Base-by-base conservation (phyloP, 495 filamentous ascomycete species). In the Penicillium longicatenatum region DNA sequence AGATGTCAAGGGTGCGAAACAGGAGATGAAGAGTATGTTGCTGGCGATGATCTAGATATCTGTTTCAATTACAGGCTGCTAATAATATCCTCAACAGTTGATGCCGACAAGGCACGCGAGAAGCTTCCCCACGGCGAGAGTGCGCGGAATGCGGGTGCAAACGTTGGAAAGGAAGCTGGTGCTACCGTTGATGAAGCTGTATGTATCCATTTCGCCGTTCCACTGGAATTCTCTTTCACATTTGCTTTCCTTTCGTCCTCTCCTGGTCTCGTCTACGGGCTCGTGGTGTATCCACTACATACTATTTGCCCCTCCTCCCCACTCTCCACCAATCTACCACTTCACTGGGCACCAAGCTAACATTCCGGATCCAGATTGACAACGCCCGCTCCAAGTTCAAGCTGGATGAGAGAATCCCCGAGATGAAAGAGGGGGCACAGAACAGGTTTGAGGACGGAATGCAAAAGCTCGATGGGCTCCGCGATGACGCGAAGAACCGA, bases 1-100 rank as follows among this genome's bases (percentile, higher is more conserved):
- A 35, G 80, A 88, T 68, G 83, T 90, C n/a, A 86, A 88, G 56
- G 83, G 82, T 26, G 93, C 93, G 11, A 82, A 89, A 80, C 89
- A 93, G 78, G 74, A 92, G 58, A 79, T 89, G 60, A 91, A 96
- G 78, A 80, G 94, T 96, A 73, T 50, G 69, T 35, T 35, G 8
- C 31, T 35, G 12, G 12, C 31, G 6, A 4, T 26, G 26, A 26
- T 26, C 4, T 6, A 26, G n/a, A n/a, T n/a, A 26, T 26, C 26
- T 5, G 4, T 4, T 6, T 4, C 26, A 26, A 26, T 26, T 2
- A 61, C 35, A 62, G 10, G 44, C 7, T 31, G 50, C 17, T 48
- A 14, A 61, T 16, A 6, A n/a, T 4, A 10, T 3, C 16, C 5
- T 7, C 26, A 19, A 73, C 82, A 76, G 81, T 79, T 49, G 86